phyloP scores from a whole-genome alignment of 2,329 filamentous ascomycete species.

The Penicillium olsonii region DNA sequence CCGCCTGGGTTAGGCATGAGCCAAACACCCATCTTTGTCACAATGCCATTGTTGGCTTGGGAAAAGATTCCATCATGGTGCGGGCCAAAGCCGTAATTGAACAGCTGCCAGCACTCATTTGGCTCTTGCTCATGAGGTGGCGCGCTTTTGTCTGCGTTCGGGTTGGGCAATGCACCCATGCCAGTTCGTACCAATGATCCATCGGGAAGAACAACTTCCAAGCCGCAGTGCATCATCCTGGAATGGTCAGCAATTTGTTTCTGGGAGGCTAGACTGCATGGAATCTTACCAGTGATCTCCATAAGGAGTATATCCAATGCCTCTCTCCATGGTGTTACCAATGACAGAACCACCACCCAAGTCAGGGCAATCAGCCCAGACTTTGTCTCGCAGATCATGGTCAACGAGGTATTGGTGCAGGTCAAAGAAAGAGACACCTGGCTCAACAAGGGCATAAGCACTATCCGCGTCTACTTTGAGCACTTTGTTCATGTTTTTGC shows the following conservation, averaged over 20 bases:
- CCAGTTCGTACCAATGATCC: neutral
- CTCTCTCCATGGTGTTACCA: neutral
- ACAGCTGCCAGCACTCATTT: too few species aligned
- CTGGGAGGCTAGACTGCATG: too few species aligned
- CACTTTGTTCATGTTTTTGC: constrained; percentile 3
- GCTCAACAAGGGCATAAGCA: constrained; percentile 2
- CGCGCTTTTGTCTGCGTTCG: too few species aligned
- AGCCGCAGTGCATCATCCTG: neutral
- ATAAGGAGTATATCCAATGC: neutral
- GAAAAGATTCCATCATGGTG: neutral
- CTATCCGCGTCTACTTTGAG: neutral
- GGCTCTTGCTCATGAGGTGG: too few species aligned
- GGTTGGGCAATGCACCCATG: neutral
- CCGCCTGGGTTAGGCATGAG: neutral
- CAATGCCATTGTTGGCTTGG: neutral
- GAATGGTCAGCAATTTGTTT: too few species aligned
- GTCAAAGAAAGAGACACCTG: constrained; percentile 3
- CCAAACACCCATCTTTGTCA: neutral
- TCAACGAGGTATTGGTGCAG: neutral
- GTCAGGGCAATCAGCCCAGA: neutral
- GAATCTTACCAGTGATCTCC: neutral
- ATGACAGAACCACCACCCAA: neutral
- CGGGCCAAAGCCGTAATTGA: neutral
- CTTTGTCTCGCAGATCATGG: neutral
- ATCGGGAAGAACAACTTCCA: neutral